Conservation (phyloP, 257 asterid genomes). For the Solanum sitiens region DNA sequence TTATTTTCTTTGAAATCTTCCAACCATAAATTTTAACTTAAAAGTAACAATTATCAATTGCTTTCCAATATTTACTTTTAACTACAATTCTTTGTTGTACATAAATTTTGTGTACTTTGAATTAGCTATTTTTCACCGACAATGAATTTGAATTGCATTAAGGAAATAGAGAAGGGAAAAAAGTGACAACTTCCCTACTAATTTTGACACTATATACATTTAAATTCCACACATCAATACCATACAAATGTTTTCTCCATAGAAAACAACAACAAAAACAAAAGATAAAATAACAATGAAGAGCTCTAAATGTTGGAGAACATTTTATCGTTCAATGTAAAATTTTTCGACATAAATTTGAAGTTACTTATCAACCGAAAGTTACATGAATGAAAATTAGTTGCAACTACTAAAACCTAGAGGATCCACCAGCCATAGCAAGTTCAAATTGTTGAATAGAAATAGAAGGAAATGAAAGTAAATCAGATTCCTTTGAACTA, state of each 20-base stretch:
- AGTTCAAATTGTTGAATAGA: slow-evolving; percentile 42
- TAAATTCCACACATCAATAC: not conserved
- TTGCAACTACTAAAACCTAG: not conserved
- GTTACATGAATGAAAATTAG: not conserved
- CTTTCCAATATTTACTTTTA: too few relatives aligned
- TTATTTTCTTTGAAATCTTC: not conserved
- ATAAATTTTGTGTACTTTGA: not conserved
- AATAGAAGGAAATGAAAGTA: slow-evolving; percentile 34
- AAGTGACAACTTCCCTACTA: not conserved
- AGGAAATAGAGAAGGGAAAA: not conserved
- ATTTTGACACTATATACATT: not conserved
- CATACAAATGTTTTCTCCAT: not conserved
- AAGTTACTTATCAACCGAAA: not conserved
- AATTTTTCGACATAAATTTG: too few relatives aligned
- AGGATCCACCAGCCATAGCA: slow-evolving; percentile 32
- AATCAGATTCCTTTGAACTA: slow-evolving; percentile 20
- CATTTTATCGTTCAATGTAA: too few relatives aligned
- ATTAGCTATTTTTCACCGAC: too few relatives aligned
- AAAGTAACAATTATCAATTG: not conserved
- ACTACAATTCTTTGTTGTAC: not conserved
- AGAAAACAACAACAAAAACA: not conserved
- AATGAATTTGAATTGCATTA: not conserved
- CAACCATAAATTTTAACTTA: not conserved
- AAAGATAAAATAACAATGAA: not conserved
- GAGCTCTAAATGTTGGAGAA: too few relatives aligned